These are phyloP conservation scores for Plasmodium cynomolgi DNA, from an alignment of 169 alveolate species.

Conservation along the genomic window DNA sequence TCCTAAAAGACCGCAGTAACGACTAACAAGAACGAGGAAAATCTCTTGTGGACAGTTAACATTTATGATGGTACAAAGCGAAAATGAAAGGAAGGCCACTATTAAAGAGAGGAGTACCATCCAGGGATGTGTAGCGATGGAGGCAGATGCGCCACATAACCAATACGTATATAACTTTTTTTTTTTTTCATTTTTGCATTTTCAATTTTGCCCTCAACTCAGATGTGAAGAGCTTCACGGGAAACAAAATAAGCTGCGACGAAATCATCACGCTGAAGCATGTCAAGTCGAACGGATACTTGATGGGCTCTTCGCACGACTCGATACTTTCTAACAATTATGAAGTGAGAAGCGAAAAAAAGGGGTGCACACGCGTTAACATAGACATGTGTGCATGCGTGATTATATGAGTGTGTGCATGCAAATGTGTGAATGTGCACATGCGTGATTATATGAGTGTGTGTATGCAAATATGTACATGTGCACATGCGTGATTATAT, in stretches of 20 bases:
- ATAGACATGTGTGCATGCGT: neutral
- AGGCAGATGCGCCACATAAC: neutral
- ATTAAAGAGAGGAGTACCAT: neutral
- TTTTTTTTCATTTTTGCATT: neutral
- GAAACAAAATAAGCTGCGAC: slow-evolving; percentile 52
- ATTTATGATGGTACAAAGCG: slow-evolving; percentile 55
- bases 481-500: no score
- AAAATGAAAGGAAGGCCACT: neutral
- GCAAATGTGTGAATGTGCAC: neutral
- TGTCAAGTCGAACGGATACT: slow-evolving; percentile 60
- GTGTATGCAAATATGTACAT: neutral
- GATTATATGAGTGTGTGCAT: neutral
- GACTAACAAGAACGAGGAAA: slow-evolving; percentile 40
- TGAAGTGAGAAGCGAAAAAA: slow-evolving; percentile 27
- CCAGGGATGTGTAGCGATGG: neutral
- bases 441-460: no score
- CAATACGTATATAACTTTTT: neutral
- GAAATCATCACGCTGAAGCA: slow-evolving; percentile 63
- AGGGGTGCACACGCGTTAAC: neutral
- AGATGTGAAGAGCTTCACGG: slow-evolving; percentile 50
- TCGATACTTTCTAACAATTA: slow-evolving; percentile 46
- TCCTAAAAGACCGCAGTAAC: slow-evolving; percentile 35
- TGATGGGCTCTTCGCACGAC: slow-evolving; percentile 31
- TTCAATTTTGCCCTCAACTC: neutral
- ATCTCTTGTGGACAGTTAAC: slow-evolving; percentile 55